phyloP scores from a whole-genome alignment of 306 rosid genomes.

The Medicago arabica region DNA sequence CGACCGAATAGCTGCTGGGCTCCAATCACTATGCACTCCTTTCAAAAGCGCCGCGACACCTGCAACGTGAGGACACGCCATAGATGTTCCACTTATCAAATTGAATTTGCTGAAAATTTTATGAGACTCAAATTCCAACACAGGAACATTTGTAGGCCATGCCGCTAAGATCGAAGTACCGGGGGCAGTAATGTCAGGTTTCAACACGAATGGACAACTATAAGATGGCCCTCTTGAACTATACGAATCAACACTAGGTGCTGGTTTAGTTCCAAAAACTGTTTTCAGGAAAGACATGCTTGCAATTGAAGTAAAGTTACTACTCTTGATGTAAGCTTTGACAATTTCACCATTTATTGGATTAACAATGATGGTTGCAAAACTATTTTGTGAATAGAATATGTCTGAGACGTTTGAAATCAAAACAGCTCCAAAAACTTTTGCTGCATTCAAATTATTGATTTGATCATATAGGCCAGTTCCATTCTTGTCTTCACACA shows the following conservation, averaged over 20 bases:
- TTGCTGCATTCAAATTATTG: not conserved
- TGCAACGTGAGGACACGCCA: slow-evolving; percentile 83
- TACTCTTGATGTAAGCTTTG: slow-evolving; percentile 50
- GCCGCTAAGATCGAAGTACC: slow-evolving; percentile 75
- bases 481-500: slow-evolving; percentile 55
- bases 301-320: slow-evolving; percentile 47
- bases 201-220: slow-evolving; percentile 67
- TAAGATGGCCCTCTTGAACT: slow-evolving; percentile 86
- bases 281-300: slow-evolving; percentile 53
- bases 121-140: not conserved
- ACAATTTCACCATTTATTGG: slow-evolving; percentile 54
- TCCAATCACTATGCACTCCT: slow-evolving; percentile 67
- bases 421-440: slow-evolving; percentile 58
- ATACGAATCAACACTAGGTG: slow-evolving; percentile 64
- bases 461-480: slow-evolving; percentile 31
- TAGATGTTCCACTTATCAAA: slow-evolving; percentile 74
- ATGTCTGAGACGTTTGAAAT: slow-evolving; percentile 50
- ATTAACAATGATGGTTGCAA: slow-evolving; percentile 46
- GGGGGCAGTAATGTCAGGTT: slow-evolving; percentile 82
- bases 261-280: slow-evolving; percentile 53
- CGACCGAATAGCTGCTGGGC: slow-evolving; percentile 77
- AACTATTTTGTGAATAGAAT: not conserved
- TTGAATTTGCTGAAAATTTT: slow-evolving; percentile 44
- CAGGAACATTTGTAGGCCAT: slow-evolving; percentile 64
- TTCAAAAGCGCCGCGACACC: slow-evolving; percentile 72